phyloP scores from a whole-genome alignment of 2,329 filamentous ascomycete species.

The Epichloe aotearoae region DNA sequence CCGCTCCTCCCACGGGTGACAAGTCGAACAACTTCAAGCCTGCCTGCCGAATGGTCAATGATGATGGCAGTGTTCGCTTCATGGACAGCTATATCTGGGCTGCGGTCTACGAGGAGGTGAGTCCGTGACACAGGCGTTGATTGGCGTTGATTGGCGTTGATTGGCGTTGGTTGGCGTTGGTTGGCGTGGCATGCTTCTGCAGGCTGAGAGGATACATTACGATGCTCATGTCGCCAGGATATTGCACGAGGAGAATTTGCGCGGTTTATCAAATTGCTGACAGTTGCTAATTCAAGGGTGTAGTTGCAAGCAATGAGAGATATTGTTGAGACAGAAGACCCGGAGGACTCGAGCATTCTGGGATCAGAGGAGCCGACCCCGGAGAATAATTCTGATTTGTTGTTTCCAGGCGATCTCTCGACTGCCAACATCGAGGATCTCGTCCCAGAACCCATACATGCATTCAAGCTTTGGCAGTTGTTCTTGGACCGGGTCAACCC shows the following conservation, averaged over 20 bases:
- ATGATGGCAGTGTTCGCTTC: constrained; percentile 41
- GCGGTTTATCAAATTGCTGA: not conserved
- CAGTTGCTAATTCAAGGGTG: constrained; percentile 7
- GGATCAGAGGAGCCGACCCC: constrained; percentile 37
- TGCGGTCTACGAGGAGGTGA: constrained; percentile 42
- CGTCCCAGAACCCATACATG: constrained; percentile 51
- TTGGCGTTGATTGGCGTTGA: not conserved
- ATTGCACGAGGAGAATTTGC: not conserved
- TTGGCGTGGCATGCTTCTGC: not conserved
- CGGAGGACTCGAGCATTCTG: constrained; percentile 33
- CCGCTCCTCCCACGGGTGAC: constrained; percentile 16
- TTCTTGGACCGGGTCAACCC: constrained; percentile 66
- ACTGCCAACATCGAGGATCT: constrained; percentile 32
- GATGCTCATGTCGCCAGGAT: not conserved
- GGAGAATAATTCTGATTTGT: constrained; percentile 37
- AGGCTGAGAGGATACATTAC: not conserved
- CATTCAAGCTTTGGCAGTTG: constrained; percentile 61
- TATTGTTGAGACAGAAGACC: constrained; percentile 38
- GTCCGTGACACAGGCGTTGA: constrained; percentile 9
- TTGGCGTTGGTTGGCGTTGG: not conserved
- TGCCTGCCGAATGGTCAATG: constrained; percentile 39
- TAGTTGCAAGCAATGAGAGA: constrained; percentile 46
- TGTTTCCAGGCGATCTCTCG: constrained; percentile 30
- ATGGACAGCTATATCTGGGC: constrained; percentile 43
- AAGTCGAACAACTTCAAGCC: constrained; percentile 27